These are phyloP conservation scores for Sarocladiaceae sp. DNA, from an alignment of 2,329 filamentous ascomycete genomes.

Conservation along the genomic window DNA sequence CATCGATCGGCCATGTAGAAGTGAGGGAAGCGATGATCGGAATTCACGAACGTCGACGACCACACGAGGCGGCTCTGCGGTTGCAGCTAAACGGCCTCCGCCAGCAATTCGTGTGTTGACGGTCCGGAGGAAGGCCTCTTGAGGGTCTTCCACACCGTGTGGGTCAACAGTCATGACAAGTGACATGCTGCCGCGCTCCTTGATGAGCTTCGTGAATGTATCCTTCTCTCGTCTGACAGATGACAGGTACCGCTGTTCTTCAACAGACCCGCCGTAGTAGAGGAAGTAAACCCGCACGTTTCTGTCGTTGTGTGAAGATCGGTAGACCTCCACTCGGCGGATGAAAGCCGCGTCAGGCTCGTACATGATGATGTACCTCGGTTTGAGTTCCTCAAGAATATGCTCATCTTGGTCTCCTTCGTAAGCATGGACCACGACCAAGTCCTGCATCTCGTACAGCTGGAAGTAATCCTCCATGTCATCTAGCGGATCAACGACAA, in stretches of 20 bases:
- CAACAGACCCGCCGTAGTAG: conserved; percentile 91
- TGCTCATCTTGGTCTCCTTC: conserved; percentile 95
- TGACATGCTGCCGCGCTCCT: conserved; percentile 90
- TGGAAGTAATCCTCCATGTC: conserved; percentile 92
- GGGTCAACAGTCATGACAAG: conserved; percentile 74
- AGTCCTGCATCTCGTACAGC: conserved; percentile 84
- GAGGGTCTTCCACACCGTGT: conserved; percentile 69
- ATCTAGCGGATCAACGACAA: conserved; percentile 63
- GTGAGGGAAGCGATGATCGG: conserved; percentile 82
- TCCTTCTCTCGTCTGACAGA: conserved; percentile 94
- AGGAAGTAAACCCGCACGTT: conserved; percentile 94
- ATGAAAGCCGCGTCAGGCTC: conserved; percentile 95
- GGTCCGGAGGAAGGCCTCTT: conserved; percentile 89
- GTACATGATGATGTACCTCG: conserved; percentile 97
- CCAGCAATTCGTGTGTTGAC: conserved; percentile 96
- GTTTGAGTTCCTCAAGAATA: conserved; percentile 89
- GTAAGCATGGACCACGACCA: conserved; percentile 88
- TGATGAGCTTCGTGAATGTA: conserved; percentile 90
- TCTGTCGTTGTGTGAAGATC: conserved; percentile 85
- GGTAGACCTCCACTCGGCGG: conserved; percentile 88
- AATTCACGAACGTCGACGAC: conserved; percentile 97
- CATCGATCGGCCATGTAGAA: conserved; percentile 86
- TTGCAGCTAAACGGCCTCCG: conserved; percentile 78
- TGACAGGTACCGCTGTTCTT: conserved; percentile 90
- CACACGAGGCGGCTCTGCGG: conserved; percentile 80